Conservation (phyloP, 2,329 filamentous ascomycete species). For the Pseudogymnoascus sp. region DNA sequence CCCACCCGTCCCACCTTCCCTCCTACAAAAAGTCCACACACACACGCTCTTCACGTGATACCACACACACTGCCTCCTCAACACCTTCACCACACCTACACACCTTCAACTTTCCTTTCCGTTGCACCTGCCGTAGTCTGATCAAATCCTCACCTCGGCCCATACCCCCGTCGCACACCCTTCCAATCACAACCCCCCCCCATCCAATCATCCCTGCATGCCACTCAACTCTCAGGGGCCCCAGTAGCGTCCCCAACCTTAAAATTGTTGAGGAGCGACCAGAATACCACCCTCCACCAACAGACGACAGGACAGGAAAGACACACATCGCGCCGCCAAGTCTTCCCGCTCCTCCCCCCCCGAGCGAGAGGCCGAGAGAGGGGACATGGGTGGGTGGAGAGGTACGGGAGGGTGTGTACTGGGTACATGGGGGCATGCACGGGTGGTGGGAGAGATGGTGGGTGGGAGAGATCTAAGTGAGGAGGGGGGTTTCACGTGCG, state of each 20-base stretch:
- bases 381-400: background rate
- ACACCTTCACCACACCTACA: background rate
- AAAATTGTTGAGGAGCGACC: constrained; percentile 2
- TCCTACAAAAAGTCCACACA: background rate
- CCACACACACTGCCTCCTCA: background rate
- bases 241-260: constrained; percentile 4
- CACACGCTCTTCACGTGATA: background rate
- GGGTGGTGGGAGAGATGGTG: background rate
- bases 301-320: too few relatives aligned
- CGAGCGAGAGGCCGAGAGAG: too few relatives aligned
- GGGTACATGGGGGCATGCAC: background rate
- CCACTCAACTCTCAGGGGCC: background rate
- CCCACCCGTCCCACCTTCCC: background rate
- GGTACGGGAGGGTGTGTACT: background rate
- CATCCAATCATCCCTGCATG: background rate
- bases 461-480: background rate
- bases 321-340: too few relatives aligned
- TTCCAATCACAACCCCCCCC: background rate
- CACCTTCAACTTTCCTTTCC: background rate
- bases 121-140: background rate
- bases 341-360: too few relatives aligned
- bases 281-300: background rate
- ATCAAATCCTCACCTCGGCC: background rate
- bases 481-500: background rate
- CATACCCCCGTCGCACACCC: background rate